These are phyloP conservation scores for Solanum medicagineum DNA, from an alignment of 257 asterid genomes.

Conservation along the genomic window DNA sequence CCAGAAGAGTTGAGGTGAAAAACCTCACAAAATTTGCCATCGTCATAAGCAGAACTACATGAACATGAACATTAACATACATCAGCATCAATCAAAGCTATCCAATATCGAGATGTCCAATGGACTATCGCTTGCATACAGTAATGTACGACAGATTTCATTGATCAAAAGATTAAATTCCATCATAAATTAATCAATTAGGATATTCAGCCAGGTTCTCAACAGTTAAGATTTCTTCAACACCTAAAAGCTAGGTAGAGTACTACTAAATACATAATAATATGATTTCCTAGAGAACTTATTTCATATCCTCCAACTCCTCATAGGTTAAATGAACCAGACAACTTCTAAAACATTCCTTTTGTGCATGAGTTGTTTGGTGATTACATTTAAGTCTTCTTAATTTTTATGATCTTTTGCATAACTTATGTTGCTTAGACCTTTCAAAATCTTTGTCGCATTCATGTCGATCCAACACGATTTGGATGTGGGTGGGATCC, in stretches of 20 bases:
- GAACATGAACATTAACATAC: not conserved
- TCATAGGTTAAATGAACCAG: not conserved
- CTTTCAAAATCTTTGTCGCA: not conserved
- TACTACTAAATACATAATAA: not conserved
- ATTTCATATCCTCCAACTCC: not conserved
- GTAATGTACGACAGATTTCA: not conserved
- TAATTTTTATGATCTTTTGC: not conserved
- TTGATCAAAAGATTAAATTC: not conserved
- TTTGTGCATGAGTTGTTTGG: not conserved
- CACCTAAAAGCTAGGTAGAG: not conserved
- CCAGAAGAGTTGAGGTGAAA: constrained; percentile 87
- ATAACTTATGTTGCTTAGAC: not conserved
- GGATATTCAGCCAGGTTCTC: not conserved
- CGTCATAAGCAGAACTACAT: constrained; percentile 69
- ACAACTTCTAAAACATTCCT: not conserved
- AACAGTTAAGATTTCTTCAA: not conserved
- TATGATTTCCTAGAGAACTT: not conserved
- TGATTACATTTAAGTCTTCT: not conserved
- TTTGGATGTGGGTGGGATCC: not conserved
- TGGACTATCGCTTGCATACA: not conserved
- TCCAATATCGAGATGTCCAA: not conserved
- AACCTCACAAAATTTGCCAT: constrained; percentile 84
- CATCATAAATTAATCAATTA: not conserved
- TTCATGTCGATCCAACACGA: not conserved
- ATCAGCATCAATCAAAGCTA: not conserved